phyloP scores from a whole-genome alignment of 495 filamentous ascomycete genomes.

The Astrocystis sublimbata region DNA sequence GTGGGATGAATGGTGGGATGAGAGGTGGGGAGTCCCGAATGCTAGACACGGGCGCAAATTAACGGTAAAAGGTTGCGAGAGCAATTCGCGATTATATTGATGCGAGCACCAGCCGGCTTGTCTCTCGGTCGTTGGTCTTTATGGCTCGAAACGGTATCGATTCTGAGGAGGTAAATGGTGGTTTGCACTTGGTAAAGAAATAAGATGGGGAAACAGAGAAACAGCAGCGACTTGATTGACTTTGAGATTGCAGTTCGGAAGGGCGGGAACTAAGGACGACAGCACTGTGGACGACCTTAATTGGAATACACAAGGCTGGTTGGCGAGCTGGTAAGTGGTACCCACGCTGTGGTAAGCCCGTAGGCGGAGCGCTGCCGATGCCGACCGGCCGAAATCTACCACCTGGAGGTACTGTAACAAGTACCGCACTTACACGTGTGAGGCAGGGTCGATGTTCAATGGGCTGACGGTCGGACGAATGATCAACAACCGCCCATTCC shows the following conservation, averaged over 20 bases:
- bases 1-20: constrained; percentile 11
- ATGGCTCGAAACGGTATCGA: constrained; percentile 7
- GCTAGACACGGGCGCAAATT: not conserved
- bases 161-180: not conserved
- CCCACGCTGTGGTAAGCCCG: constrained; percentile 4
- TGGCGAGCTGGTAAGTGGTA: too few species aligned
- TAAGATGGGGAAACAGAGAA: constrained; percentile 2
- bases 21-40: not conserved
- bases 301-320: constrained; percentile 14
- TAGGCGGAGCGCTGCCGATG: not conserved
- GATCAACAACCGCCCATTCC: not conserved
- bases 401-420: not conserved
- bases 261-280: constrained; percentile 10
- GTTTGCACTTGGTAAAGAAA: not conserved
- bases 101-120: not conserved
- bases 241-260: constrained; percentile 9
- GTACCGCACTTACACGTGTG: too few species aligned
- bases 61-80: not conserved
- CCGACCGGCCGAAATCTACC: not conserved
- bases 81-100: not conserved
- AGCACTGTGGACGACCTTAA: too few species aligned
- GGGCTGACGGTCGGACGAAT: constrained; percentile 5
- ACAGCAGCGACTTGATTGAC: too few species aligned
- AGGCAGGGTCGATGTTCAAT: too few species aligned
- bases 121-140: constrained; percentile 1